A percentile compares a stretch with the other conserved stretches of the same genome.
Conservation (phyloP, 768 basidiomycete genomes). For the Lentinula aciculospora region DNA sequence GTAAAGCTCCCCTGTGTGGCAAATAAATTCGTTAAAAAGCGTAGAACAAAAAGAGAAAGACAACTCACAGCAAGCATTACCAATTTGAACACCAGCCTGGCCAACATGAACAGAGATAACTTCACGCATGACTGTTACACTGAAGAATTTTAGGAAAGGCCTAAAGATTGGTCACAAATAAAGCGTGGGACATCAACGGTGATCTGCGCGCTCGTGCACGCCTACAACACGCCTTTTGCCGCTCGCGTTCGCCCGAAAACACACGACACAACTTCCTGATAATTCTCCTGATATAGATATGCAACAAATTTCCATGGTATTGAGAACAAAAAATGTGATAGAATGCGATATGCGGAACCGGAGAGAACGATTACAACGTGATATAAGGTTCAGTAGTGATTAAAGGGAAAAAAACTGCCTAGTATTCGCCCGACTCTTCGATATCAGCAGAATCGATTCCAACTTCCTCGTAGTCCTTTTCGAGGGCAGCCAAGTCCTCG, state of each 20-base stretch:
- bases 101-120: conserved; percentile 96
- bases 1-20: conserved; percentile 84
- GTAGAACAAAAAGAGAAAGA: conserved; percentile 8
- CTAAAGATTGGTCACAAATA: not conserved
- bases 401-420: conserved; percentile 13
- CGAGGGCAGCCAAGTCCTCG: conserved; percentile 95
- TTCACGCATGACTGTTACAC: conserved; percentile 57
- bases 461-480: conserved; percentile 93
- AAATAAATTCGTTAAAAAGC: conserved; percentile 13
- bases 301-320: not conserved
- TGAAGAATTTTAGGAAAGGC: not conserved
- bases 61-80: conserved; percentile 90
- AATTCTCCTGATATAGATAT: not conserved
- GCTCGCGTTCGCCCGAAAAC: too few species aligned
- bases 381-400: not conserved
- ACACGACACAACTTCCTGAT: not conserved
- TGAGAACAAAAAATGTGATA: not conserved
- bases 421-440: conserved; percentile 64
- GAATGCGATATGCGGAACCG: not conserved
- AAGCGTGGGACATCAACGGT: not conserved
- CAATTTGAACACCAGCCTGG: conserved; percentile 93
- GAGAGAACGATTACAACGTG: conserved; percentile 1
- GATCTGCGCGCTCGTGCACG: not conserved
- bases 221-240: too few species aligned
- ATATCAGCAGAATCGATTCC: conserved; percentile 71